Conservation (phyloP, 495 filamentous ascomycete species). For the Usnea hakonensis region DNA sequence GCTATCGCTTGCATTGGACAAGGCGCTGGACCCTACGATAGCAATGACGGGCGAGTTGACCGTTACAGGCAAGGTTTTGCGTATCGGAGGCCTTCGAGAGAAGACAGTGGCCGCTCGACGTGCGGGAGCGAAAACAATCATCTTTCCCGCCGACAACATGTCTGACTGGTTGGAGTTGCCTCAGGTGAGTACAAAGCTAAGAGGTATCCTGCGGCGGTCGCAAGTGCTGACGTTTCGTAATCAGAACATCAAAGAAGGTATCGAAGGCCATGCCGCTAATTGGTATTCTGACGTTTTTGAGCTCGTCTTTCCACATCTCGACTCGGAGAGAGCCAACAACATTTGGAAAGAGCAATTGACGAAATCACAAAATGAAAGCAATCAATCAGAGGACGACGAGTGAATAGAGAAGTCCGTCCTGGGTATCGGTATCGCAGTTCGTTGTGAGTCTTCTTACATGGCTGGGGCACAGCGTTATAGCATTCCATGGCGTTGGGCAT, state of each 20-base stretch:
- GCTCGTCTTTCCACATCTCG: slow-evolving; percentile 77
- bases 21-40: slow-evolving; percentile 71
- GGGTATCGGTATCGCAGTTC: background rate
- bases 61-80: slow-evolving; percentile 91
- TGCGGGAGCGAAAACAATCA: slow-evolving; percentile 87
- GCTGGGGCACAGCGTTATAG: slow-evolving; percentile 2
- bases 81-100: slow-evolving; percentile 93
- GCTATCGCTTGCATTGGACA: slow-evolving; percentile 72
- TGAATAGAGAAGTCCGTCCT: background rate
- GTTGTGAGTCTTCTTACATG: background rate
- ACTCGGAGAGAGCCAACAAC: slow-evolving; percentile 61
- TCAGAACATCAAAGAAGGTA: slow-evolving; percentile 94
- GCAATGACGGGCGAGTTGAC: slow-evolving; percentile 99
- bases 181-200: slow-evolving; percentile 56
- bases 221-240: slow-evolving; percentile 30
- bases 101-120: slow-evolving; percentile 97
- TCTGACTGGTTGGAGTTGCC: slow-evolving; percentile 97
- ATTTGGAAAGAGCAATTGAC: slow-evolving; percentile 65
- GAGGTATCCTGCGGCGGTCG: background rate
- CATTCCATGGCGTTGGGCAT: slow-evolving; percentile 11
- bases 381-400: slow-evolving; percentile 32
- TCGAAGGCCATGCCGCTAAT: slow-evolving; percentile 78
- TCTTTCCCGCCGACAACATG: slow-evolving; percentile 92
- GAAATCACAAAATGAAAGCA: slow-evolving; percentile 48
- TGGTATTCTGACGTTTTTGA: slow-evolving; percentile 97